Evolutionary conservation across 2,329 filamentous ascomycete genomes (phyloP), one percentile per base, ranked within the genome.

Genomic region (Aspergillus pseudotamarii): DNA sequence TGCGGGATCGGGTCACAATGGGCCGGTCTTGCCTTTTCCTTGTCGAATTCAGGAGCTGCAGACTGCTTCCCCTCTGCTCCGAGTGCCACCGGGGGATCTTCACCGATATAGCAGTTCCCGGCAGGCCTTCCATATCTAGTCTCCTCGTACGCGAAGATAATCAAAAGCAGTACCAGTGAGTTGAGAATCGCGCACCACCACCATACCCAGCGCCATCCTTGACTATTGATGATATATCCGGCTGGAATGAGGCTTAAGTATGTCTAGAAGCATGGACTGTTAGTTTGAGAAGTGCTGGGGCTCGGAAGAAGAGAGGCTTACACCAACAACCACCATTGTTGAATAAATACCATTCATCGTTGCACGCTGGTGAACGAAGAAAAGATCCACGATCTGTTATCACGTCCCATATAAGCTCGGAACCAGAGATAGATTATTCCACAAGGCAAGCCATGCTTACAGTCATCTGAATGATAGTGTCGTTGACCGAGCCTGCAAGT

Each of bases 141-240:
- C 61, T 82, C 84, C 53, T 84, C 82, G 55, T 81, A 85, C 21
- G 74, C 66, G 60, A 85, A 82, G 3, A 80, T 28, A 43, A 84
- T 78, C 36, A 80, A 64, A 1, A 84, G 0, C 0, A 83, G 62
- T 11, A 75, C 73, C 28, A 76, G 59, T 0, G 75, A 75, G 21
- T 82, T 72, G 62, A 83, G 72, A 41, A 83, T 80, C 14, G 76
- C 72, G 53, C 71, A 78, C 76, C 77, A 84, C 82, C 82, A 85
- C 76, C 78, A 85, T 10, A 80, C 76, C 82, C 81, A 85, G 32
- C 82, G 74, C 84, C 84, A 86, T 0, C 81, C 82, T 65, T 81
- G 77, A 2, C 71, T 67, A 0, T 72, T 68, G 0, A 78, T 77
- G 19, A 80, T 71, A 46, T 73, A 76, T 8, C 73, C 75, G 0